Evolutionary conservation across 2,329 filamentous ascomycete species (phyloP).

Genomic region (Neofusicoccum sp.): DNA sequence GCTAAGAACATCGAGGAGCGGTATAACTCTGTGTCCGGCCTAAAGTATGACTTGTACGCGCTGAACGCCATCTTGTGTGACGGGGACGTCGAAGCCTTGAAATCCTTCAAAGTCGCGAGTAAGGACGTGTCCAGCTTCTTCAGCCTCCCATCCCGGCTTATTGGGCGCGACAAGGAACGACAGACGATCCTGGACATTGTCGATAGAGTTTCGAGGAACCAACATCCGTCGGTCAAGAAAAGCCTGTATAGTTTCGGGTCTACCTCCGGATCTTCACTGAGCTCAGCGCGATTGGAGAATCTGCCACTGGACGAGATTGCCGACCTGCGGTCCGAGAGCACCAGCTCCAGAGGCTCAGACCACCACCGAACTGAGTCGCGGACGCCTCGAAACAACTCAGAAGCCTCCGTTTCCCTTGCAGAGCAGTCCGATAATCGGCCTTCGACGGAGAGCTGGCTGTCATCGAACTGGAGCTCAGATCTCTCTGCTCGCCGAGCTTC

Average conservation of each 20-base stretch:
- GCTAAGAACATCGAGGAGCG: conserved; percentile 84
- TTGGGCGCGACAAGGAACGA: conserved; percentile 75
- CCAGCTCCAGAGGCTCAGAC: conserved; percentile 59
- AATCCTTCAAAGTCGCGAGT: conserved; percentile 74
- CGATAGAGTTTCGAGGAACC: conserved; percentile 71
- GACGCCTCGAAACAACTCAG: conserved; percentile 21
- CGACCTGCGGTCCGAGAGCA: conserved; percentile 45
- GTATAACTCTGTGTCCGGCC: conserved; percentile 85
- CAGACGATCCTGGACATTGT: conserved; percentile 70
- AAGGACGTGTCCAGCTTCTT: conserved; percentile 93
- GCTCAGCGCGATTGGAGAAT: conserved; percentile 22
- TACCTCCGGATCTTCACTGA: conserved; percentile 37
- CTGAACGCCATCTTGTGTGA: conserved; percentile 75
- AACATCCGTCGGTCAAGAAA: conserved; percentile 47
- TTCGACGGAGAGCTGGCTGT: conserved; percentile 14
- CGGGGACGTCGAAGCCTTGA: conserved; percentile 71
- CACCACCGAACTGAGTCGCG: conserved; percentile 1
- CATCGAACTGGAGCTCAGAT: conserved; percentile 8
- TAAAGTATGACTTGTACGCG: conserved; percentile 77
- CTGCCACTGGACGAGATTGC: conserved; percentile 48
- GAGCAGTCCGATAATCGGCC: conserved; percentile 17
- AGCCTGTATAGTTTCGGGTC: conserved; percentile 55
- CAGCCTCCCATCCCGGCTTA: conserved; percentile 77
- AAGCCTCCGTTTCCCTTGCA: conserved; percentile 4
- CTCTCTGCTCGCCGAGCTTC: conserved; percentile 2